Evolutionary conservation across 192 early-diverging fungal genomes (phyloP).

Genomic region (Rhizoclosmatium sp.): DNA sequence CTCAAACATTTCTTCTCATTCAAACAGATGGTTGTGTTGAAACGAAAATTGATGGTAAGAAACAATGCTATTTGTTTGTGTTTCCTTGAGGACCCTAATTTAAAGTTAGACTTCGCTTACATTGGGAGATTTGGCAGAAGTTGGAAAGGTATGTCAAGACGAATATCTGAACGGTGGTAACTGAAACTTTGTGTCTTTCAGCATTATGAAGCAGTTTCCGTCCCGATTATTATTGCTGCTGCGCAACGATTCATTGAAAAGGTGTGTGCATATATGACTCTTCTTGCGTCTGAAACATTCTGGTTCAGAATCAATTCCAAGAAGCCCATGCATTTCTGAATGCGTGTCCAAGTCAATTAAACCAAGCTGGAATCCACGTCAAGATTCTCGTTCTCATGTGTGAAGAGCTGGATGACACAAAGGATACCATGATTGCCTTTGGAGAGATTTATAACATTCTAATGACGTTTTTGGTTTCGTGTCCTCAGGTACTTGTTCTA

Average conservation of each 20-base stretch:
- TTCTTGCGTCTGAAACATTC: background rate
- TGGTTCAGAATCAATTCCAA: constrained; percentile 25
- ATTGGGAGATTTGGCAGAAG: background rate
- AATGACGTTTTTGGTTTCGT: background rate
- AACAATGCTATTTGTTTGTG: background rate
- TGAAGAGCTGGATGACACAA: background rate
- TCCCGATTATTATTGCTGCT: background rate
- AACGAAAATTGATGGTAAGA: constrained; percentile 20
- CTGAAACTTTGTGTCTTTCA: background rate
- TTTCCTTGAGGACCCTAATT: background rate
- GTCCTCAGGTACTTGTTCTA: background rate
- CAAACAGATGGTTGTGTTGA: background rate
- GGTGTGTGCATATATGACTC: background rate
- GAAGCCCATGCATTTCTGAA: constrained; percentile 11
- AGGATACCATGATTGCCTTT: background rate
- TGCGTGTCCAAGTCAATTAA: background rate
- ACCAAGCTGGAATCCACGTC: background rate
- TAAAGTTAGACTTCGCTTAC: background rate
- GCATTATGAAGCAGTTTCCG: background rate
- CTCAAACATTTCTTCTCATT: background rate
- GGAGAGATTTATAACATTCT: constrained; percentile 1
- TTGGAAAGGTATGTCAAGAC: background rate
- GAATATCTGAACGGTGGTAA: background rate
- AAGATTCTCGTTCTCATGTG: background rate
- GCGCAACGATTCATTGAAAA: constrained; percentile 22